Evolutionary conservation across 805 yeast species (phyloP), one percentile per base, ranked within the genome.

Genomic region (Limtongia smithiae): DNA sequence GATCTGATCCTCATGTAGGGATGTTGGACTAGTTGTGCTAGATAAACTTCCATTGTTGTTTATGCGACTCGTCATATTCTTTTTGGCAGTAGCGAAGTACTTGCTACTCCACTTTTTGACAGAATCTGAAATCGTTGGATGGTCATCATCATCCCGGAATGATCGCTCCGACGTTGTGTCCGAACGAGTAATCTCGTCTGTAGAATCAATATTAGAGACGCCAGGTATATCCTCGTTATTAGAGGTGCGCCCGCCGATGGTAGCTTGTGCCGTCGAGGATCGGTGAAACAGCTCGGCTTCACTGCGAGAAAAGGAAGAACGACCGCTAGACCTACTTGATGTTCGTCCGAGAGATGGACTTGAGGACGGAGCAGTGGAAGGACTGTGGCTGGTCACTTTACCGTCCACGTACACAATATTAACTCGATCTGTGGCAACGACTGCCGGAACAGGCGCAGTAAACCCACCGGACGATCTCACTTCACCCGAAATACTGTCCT

Each of bases 381-480:
- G 48, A 15, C 35, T 39, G 30, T 42, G 57, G 24, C 50, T 41
- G 14, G 44, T 39, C 2, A 53, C 52, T 24, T 53, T 47, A 2
- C 57, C 57, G 17, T 53, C 55, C 4, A 53, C 57, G 21, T 51
- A 56, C 14, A 51, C 57, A 30, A 50, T 50, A 30, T 44, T 53
- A 24, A 53, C 52, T 3, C 45, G 34, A 22, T 53, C 57, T 7
- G 55, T 50, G 15, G 45, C 57, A 22, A 53, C 57, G 14, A 53
- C 40, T 6, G 57, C 52, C 6, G 57, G 51, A 6, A 56, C 54
- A n/a, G 57, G 37, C 6, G 51, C 46, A n/a, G 47, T 28, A 27
- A 46, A 36, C 4, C 24, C 44, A 4, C 44, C 42, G 18, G 57
- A 38, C 3, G 35, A 33, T 7, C 57, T 42, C 3, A 41, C 21